A percentile compares a stretch with the other conserved stretches of the same genome.
These are phyloP conservation scores for Tylopilus intermedius DNA, from an alignment of 768 basidiomycete species.

Conservation along the genomic window DNA sequence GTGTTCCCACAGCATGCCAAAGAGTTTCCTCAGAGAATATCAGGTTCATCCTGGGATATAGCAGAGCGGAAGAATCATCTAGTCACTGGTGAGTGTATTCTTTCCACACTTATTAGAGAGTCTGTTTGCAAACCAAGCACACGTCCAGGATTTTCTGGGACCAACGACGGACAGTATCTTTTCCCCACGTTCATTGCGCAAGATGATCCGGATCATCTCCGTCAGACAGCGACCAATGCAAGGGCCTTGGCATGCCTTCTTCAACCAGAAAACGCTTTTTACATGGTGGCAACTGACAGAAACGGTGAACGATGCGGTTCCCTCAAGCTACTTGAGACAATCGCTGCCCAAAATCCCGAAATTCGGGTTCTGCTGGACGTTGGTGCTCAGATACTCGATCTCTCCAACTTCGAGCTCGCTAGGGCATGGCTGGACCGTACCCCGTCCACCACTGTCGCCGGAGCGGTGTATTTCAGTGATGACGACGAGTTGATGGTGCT, in stretches of 20 bases:
- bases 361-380: background rate
- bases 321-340: background rate
- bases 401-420: background rate
- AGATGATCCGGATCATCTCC: too few species aligned
- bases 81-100: too few species aligned
- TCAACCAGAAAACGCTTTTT: background rate
- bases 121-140: too few species aligned
- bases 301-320: background rate
- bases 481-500: too few species aligned
- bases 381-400: too few species aligned
- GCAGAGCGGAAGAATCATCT: slow-evolving; percentile 20
- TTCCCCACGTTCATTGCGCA: too few species aligned
- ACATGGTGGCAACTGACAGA: too few species aligned
- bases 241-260: background rate
- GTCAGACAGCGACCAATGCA: background rate
- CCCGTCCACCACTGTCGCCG: too few species aligned
- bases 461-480: too few species aligned
- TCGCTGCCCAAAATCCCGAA: background rate
- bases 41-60: slow-evolving; percentile 36
- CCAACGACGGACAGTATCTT: too few species aligned
- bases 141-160: too few species aligned
- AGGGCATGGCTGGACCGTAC: background rate
- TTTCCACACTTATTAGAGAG: too few species aligned
- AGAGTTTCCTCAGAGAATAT: slow-evolving; percentile 32
- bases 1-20: slow-evolving; percentile 38